These are phyloP conservation scores for Vanrija humicola DNA, from an alignment of 1,284 basidiomycete genomes.

Conservation along the genomic window DNA sequence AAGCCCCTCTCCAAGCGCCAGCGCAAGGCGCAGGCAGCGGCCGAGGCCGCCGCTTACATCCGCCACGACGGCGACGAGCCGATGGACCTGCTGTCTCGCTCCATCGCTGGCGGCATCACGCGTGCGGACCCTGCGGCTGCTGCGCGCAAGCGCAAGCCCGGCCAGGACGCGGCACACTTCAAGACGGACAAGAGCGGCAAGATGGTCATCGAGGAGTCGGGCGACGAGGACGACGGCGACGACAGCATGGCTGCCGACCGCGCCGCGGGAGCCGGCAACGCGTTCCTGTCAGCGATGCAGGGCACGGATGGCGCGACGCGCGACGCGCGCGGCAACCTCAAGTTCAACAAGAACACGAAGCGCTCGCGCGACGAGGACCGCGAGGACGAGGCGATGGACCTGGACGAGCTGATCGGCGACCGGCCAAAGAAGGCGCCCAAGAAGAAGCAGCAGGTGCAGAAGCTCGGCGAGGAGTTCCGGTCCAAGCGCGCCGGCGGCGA, in stretches of 20 bases:
- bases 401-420: constrained; percentile 62
- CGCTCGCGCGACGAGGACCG: constrained; percentile 66
- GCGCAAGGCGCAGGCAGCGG: constrained; percentile 25
- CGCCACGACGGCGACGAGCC: constrained; percentile 89
- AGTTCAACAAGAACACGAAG: constrained; percentile 97
- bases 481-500: constrained; percentile 82
- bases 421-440: constrained; percentile 51
- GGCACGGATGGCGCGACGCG: constrained; percentile 79
- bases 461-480: constrained; percentile 77
- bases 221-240: constrained; percentile 51
- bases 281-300: constrained; percentile 78
- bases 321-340: constrained; percentile 76
- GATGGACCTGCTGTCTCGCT: constrained; percentile 86
- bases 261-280: constrained; percentile 67
- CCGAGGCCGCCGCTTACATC: constrained; percentile 54
- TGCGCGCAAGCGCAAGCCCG: constrained; percentile 60
- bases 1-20: constrained; percentile 30
- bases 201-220: constrained; percentile 73
- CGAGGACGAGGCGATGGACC: constrained; percentile 48
- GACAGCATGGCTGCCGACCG: constrained; percentile 39
- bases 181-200: constrained; percentile 86
- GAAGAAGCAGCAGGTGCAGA: constrained; percentile 38
- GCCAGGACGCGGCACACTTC: constrained; percentile 81
- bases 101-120: constrained; percentile 66
- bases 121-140: constrained; percentile 45